Evolutionary conservation across 2,329 filamentous ascomycete species (phyloP), one percentile per base, ranked within the genome.

Genomic region (Fusarium beomiforme): DNA sequence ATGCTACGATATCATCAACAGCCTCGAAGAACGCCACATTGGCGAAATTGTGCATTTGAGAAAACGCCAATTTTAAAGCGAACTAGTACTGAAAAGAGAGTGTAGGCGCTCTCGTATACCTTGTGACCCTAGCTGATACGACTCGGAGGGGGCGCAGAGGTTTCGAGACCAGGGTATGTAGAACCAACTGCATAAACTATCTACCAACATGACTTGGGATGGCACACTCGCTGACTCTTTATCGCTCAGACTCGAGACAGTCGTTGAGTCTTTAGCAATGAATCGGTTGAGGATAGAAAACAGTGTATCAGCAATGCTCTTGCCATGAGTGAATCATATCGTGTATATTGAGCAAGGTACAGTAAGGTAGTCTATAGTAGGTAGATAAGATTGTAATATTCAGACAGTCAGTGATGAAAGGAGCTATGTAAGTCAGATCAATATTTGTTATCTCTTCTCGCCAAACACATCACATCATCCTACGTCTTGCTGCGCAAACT

Each of bases 61-160:
- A 26, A 26, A 49, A n/a, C 23, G 10, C 23, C 12, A 31, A 29
- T 26, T 24, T 29, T 54, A 58, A 56, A 63, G n/a, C 19, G 42
- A 42, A n/a, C 41, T 14, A 36, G 34, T 16, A 34, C 9, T 33
- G 2, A 8, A 16, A 23, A 19, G n/a, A 12, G 44, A 26, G 24
- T 53, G 37, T 29, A 69, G 33, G 51, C 34, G 49, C 59, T 33
- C 43, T 50, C 23, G 8, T 29, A 63, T 43, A 44, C 24, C 67
- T 67, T 36, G 43, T 64, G 66, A 50, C 56, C 41, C 51, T 31
- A 29, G 13, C 24, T 54, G 34, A 54, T 50, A 58, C 61, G 54
- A 39, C 46, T n/a, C 47, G 42, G 34, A 56, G 54, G 61, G 66
- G 66, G 61, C 67, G 66, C 67, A 70, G 67, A 51, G 26, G 66